Percentiles rank a stretch among this genome's conserved stretches.
These are phyloP conservation scores for Camellia lanceoleosa DNA, from an alignment of 148 eudicot genomes.

Conservation along the genomic window DNA sequence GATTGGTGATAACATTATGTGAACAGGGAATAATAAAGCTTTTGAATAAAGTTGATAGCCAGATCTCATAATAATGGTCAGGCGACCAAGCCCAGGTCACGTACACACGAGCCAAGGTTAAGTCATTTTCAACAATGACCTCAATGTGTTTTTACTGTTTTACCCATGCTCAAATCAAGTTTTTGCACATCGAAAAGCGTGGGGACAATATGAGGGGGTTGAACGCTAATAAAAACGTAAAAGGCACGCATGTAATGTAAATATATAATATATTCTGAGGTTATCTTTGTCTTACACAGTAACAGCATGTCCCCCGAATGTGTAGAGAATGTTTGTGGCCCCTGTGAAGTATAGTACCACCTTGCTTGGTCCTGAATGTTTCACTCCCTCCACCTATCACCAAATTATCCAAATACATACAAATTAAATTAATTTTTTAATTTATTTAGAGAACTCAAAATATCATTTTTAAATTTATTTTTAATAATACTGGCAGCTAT, in stretches of 20 bases:
- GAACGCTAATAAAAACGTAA: slow-evolving; percentile 2
- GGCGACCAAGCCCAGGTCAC: not conserved
- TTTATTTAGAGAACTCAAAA: too few species aligned
- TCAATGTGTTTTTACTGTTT: slow-evolving; percentile 6
- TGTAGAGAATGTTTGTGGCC: slow-evolving; percentile 95
- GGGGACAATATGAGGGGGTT: not conserved
- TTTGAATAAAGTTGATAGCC: not conserved
- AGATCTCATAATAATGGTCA: slow-evolving; percentile 6
- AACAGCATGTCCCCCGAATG: slow-evolving; percentile 96
- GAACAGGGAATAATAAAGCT: slow-evolving; percentile 17
- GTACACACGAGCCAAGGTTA: slow-evolving; percentile 22
- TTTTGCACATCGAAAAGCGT: not conserved
- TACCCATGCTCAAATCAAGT: not conserved
- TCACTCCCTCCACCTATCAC: slow-evolving; percentile 75
- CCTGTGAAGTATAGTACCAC: slow-evolving; percentile 87
- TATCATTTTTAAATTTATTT: too few species aligned
- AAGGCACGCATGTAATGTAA: not conserved
- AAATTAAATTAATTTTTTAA: not conserved
- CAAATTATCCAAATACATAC: not conserved
- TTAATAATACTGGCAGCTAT: too few species aligned
- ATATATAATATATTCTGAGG: not conserved
- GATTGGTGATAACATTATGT: slow-evolving; percentile 9
- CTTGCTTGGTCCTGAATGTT: slow-evolving; percentile 76
- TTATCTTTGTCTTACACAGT: slow-evolving; percentile 73
- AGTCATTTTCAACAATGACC: slow-evolving; percentile 30